Base-by-base conservation (phyloP, 441 rosid genomes). In the Lepidium campestre region DNA sequence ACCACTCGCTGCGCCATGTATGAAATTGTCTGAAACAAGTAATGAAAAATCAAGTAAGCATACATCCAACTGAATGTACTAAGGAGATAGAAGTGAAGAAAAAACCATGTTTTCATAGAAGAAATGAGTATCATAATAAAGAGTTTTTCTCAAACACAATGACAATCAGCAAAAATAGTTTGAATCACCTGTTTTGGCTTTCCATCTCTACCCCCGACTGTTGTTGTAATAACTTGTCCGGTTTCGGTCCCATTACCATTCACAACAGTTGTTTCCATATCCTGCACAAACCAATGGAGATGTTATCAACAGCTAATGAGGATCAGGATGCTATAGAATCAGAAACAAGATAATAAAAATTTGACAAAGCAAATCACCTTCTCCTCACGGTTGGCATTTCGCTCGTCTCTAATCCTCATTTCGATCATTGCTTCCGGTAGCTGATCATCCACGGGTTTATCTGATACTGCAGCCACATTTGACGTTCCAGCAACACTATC, bases 1-100 rank as follows among this genome's bases (percentile, higher is more conserved):
- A 91, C 90, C 61, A 86, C 92, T 54, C 91, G 86, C 76, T 91
- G 96, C 27, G 93, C 97, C 97, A 82, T 89, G 66, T 83, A 93
- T 48, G 98, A 90, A 73, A 90, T 75, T 27, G 86, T 83, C 97
- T 93, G 85, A 56, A 68, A 74, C 69, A 74, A 29, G 56, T n/a
- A 41, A 40, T 5, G 64, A 29, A 46, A 41, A 40, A 27, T 10
- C 10, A 65, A 47, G 44, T 47, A 56, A 62, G 50, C 41, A 73
- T 11, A 27, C 56, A 23, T 4, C 25, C 47, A 41, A 50, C 18
- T 34, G 47, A 57, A 14, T 31, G 17, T 40, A 40, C 5, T 22
- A 31, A 42, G 32, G 39, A 35, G 18, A 40, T 0, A 29, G 10
- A 19, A 36, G 42, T 54, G 56, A 70, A 44, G 1, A 57, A 15